A percentile compares a stretch with the other conserved stretches of the same genome.
These are phyloP conservation scores for Asterionellopsis glacialis DNA, from an alignment of 108 stramenopile genomes.

Conservation along the genomic window DNA sequence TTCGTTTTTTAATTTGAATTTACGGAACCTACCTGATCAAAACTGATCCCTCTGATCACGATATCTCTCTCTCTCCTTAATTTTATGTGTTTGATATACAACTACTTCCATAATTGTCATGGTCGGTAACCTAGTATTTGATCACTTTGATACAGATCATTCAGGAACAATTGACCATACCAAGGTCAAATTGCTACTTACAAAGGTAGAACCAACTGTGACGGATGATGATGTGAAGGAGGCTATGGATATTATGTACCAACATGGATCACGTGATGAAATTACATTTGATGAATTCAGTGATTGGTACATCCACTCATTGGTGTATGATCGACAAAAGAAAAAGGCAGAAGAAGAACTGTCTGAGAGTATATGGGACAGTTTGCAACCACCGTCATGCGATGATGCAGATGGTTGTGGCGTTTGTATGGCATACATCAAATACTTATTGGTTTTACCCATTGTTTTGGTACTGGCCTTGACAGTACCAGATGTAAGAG, in stretches of 20 bases:
- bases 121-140: constrained; percentile 31
- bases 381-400: constrained; percentile 16
- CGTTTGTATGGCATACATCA: constrained; percentile 14
- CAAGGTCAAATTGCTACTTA: constrained; percentile 33
- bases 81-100: no score
- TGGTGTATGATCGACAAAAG: constrained; percentile 31
- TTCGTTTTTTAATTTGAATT: no score
- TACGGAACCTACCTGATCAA: no score
- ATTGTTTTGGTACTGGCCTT: constrained; percentile 33
- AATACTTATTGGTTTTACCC: constrained; percentile 38
- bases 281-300: constrained; percentile 41
- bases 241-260: constrained; percentile 34
- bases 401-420: constrained; percentile 7
- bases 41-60: no score
- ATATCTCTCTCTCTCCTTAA: no score
- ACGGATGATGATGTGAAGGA: constrained; percentile 39
- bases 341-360: constrained; percentile 33
- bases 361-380: constrained; percentile 24
- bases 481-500: constrained; percentile 51
- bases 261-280: constrained; percentile 31
- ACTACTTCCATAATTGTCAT: constrained; percentile 32
- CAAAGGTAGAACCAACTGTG: constrained; percentile 17
- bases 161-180: constrained; percentile 35
- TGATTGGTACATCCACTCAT: constrained; percentile 36
- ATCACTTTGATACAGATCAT: constrained; percentile 38